A percentile compares a stretch with the other conserved stretches of the same genome.
Evolutionary conservation across 2,329 filamentous ascomycete genomes (phyloP).

Genomic region (Thielaviopsis populi): DNA sequence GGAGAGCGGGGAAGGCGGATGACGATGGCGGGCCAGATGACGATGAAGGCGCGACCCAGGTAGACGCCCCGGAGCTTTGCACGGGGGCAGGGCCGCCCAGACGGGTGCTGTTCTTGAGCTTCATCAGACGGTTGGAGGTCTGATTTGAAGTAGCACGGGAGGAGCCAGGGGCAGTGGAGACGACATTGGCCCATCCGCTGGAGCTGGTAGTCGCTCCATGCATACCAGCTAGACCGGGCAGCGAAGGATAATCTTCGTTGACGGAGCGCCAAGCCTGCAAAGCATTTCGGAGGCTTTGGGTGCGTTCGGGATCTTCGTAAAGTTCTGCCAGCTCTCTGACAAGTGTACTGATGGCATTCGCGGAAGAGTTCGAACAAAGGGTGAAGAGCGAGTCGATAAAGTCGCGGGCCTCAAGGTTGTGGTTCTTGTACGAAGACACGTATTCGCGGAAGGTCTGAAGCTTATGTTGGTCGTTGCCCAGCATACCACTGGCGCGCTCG

Average conservation of each 20-base stretch:
- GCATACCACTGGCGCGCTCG: constrained; percentile 66
- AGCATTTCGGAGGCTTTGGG: constrained; percentile 57
- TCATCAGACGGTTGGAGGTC: constrained; percentile 40
- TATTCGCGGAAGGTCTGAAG: constrained; percentile 61
- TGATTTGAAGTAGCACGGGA: constrained; percentile 29
- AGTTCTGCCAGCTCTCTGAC: constrained; percentile 85
- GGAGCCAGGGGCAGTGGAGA: constrained; percentile 39
- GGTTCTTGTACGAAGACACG: constrained; percentile 64
- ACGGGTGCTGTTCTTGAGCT: constrained; percentile 43
- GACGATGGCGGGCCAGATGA: constrained; percentile 20
- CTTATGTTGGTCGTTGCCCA: constrained; percentile 63
- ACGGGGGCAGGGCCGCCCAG: constrained; percentile 25
- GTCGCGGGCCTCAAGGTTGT: constrained; percentile 52
- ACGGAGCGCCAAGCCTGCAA: constrained; percentile 95
- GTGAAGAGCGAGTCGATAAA: constrained; percentile 80
- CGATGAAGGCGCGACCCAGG: constrained; percentile 19
- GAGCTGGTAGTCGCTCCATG: constrained; percentile 43
- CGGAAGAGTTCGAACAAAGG: constrained; percentile 63
- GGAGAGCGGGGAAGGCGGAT: constrained; percentile 31
- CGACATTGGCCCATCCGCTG: constrained; percentile 46
- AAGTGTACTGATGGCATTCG: constrained; percentile 70
- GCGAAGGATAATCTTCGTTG: constrained; percentile 84
- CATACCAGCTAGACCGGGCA: constrained; percentile 60
- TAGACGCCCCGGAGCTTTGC: constrained; percentile 4
- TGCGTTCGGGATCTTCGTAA: constrained; percentile 69